Evolutionary conservation across 2,329 filamentous ascomycete species (phyloP).

Genomic region (Penicillium sp.): DNA sequence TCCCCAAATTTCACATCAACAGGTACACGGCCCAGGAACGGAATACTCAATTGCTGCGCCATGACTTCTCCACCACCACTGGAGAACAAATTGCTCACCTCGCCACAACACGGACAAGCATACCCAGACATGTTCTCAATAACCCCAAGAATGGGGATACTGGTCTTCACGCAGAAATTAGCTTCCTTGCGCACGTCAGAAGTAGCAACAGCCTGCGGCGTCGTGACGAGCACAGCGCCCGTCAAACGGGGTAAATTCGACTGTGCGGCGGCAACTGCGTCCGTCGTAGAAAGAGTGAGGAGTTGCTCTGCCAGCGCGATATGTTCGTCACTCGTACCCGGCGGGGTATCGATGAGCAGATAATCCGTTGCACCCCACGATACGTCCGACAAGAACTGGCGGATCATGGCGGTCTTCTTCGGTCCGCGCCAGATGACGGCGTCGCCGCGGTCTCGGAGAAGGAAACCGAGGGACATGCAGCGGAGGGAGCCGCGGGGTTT

Average conservation of each 20-base stretch:
- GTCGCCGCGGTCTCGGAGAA: constrained; percentile 79
- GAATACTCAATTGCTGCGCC: constrained; percentile 81
- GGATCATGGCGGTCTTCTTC: constrained; percentile 98
- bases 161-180: constrained; percentile 87
- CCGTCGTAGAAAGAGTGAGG: constrained; percentile 51
- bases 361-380: constrained; percentile 87
- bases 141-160: constrained; percentile 79
- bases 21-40: constrained; percentile 83
- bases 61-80: constrained; percentile 88
- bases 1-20: constrained; percentile 92
- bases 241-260: constrained; percentile 64
- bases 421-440: constrained; percentile 97
- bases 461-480: constrained; percentile 92
- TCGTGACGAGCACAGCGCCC: constrained; percentile 93
- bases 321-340: constrained; percentile 95
- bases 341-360: constrained; percentile 91
- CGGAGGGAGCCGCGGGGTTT: constrained; percentile 46
- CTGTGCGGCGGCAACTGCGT: constrained; percentile 24
- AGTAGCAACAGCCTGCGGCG: constrained; percentile 90
- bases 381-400: constrained; percentile 91
- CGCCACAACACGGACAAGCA: constrained; percentile 64
- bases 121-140: constrained; percentile 85
- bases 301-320: constrained; percentile 91
- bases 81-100: constrained; percentile 92
- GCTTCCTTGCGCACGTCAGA: constrained; percentile 93